Base-by-base conservation (phyloP, 2,329 filamentous ascomycete species). In the Cercospora janseana region DNA sequence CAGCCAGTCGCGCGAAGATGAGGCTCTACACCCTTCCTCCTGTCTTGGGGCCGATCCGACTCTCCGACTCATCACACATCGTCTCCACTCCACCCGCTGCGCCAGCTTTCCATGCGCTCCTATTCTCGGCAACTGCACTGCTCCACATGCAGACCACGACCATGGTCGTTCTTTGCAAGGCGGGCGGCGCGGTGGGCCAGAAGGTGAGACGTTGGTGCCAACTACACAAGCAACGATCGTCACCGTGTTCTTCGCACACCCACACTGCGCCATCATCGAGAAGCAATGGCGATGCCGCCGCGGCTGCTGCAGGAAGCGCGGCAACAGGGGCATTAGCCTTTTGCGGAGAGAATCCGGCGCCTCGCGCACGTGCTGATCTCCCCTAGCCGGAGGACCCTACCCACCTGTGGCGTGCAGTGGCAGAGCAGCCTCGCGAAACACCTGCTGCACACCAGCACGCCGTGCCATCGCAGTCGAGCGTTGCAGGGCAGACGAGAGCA, bases 61-160 rank as follows among this genome's bases (percentile, higher is more conserved):
- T 6, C 13, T 9, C 3, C 27, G 27, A 29, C 9, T 29, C 27
- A 29, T 29, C 27, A 29, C n/a, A n/a, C 3, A 9, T 13, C 31
- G 31, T 16, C 4, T 34, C 29, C 13, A 18, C 31, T 18, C 31
- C 31, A 34, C 31, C 13, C 31, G 5, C 31, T 9, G 31, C 31
- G 31, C 31, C 26, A 21, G 41, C 26, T 26, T 35, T 12, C 42
- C 44, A 46, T 32, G 31, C 37, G 44, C 44, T 46, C 31, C 44
- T 38, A 13, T 46, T 27, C 18, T 27, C 29, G 13, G 21, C n/a
- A n/a, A n/a, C n/a, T n/a, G n/a, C n/a, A n/a, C n/a, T n/a, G n/a
- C n/a, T n/a, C n/a, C n/a, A n/a, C n/a, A n/a, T n/a, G n/a, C n/a
- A n/a, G n/a, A n/a, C n/a, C n/a, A n/a, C n/a, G n/a, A n/a, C n/a